Evolutionary conservation across 768 basidiomycete species (phyloP), one percentile per base, ranked within the genome.

Genomic region (Psilocybe tampanensis): DNA sequence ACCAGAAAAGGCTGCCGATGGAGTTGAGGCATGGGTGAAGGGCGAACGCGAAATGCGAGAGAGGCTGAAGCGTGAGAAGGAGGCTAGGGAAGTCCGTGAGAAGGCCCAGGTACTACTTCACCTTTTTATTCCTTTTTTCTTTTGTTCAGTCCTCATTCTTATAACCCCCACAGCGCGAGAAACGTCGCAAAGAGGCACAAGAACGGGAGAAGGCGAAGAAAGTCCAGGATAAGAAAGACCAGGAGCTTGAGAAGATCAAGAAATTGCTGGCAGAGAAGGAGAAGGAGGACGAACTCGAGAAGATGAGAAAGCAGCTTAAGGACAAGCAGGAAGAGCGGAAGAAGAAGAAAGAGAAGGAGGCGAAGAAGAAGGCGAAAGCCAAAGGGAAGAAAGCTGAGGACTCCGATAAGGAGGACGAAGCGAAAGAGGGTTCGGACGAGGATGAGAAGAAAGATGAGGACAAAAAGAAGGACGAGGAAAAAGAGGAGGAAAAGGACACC

Each of bases 31-130:
- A 36, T 95, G 93, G 93, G 90, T 94, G 15, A 70, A 81, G 49
- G 76, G 79, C 51, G 92, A 94, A 75, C 81, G 89, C 60, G 84
- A 86, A 71, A 84, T 93, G 78, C 79, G 81, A 60, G 90, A 89
- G 72, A 80, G 86, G 62, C 73, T 92, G 58, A 80, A 81, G 74
- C 80, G 81, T 65, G 91, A 94, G 75, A 86, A 85, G 64, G 90
- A 90, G 67, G 86, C 80, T 49, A 76, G 83, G 42, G 89, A 90
- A 66, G 66, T 80, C 44, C 84, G 86, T 72, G 85, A 88, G 67
- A 88, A 86, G 67, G 70, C 80, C 47, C 80, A 87, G 69, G 88
- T 90, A 70, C 63, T 84, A 76, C 1, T 34, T 22, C 8, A 13
- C 44, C 26, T 8, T 51, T 1, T 22, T 47, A 17, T 48, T 18